phyloP scores from a whole-genome alignment of 192 early-diverging fungal species.

The Podila horticola region DNA sequence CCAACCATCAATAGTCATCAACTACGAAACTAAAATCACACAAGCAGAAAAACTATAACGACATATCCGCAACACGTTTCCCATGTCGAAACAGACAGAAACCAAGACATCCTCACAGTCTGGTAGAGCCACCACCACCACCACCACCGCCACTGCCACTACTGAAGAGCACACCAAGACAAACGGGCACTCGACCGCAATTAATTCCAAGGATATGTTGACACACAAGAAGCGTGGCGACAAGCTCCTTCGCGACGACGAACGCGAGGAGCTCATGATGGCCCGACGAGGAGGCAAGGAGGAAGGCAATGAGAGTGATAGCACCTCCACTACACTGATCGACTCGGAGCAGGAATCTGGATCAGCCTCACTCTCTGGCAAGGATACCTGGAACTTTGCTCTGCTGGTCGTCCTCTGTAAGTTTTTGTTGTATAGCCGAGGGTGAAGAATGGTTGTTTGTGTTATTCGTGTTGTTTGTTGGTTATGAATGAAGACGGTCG shows the following conservation, averaged over 20 bases:
- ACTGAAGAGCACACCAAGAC: constrained; percentile 3
- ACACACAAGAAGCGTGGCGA: not conserved
- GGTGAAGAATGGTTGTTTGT: not conserved
- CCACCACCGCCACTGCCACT: not conserved
- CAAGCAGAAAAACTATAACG: not conserved
- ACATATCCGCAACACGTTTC: not conserved
- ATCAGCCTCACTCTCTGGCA: constrained; percentile 18
- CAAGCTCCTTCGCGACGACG: not conserved
- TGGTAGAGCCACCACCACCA: constrained; percentile 1
- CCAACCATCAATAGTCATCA: not conserved
- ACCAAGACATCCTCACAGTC: constrained; percentile 18
- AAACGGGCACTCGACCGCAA: constrained; percentile 34
- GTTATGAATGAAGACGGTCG: not conserved
- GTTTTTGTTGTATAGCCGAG: not conserved
- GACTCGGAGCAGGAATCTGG: not conserved
- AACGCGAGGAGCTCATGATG: not conserved
- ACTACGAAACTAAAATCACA: not conserved
- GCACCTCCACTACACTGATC: not conserved
- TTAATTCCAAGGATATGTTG: constrained; percentile 8
- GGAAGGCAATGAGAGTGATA: not conserved
- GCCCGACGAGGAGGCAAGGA: not conserved
- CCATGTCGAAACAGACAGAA: constrained; percentile 48
- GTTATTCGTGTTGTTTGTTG: not conserved
- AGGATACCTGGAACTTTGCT: constrained; percentile 42
- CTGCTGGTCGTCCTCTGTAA: constrained; percentile 48